Conservation (phyloP, 306 rosid genomes). For the Castanea crenata region DNA sequence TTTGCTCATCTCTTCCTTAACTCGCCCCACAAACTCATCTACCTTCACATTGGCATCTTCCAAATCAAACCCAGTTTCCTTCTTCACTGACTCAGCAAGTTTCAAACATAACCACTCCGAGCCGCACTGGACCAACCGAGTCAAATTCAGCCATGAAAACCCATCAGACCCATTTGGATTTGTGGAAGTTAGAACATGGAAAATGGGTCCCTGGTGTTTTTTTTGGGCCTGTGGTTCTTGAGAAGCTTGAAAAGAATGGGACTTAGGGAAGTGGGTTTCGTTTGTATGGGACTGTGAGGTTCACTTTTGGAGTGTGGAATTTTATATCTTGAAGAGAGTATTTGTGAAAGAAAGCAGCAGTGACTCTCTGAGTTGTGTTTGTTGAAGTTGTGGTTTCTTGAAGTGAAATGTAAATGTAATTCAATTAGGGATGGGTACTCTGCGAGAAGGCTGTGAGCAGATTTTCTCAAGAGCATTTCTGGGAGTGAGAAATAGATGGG, state of each 20-base stretch:
- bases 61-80: constrained; percentile 77
- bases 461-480: too few relatives aligned
- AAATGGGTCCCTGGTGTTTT: constrained; percentile 36
- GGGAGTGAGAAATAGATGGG: too few relatives aligned
- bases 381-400: too few relatives aligned
- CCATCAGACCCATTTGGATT: constrained; percentile 50
- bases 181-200: constrained; percentile 55
- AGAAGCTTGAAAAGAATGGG: constrained; percentile 40
- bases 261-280: constrained; percentile 52
- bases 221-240: constrained; percentile 19
- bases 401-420: too few relatives aligned
- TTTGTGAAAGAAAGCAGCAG: neutral
- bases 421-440: too few relatives aligned
- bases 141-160: constrained; percentile 51
- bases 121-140: constrained; percentile 50
- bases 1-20: constrained; percentile 34
- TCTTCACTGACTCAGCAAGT: constrained; percentile 59
- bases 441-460: too few relatives aligned
- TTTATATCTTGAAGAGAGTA: neutral
- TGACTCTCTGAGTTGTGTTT: neutral
- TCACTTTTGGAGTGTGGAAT: constrained; percentile 33
- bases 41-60: constrained; percentile 45
- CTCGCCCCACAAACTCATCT: constrained; percentile 36
- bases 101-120: constrained; percentile 63
- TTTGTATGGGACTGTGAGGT: constrained; percentile 26